These are phyloP conservation scores for Pseudocercospora crystallina DNA, from an alignment of 2,329 filamentous ascomycete species.

Conservation along the genomic window DNA sequence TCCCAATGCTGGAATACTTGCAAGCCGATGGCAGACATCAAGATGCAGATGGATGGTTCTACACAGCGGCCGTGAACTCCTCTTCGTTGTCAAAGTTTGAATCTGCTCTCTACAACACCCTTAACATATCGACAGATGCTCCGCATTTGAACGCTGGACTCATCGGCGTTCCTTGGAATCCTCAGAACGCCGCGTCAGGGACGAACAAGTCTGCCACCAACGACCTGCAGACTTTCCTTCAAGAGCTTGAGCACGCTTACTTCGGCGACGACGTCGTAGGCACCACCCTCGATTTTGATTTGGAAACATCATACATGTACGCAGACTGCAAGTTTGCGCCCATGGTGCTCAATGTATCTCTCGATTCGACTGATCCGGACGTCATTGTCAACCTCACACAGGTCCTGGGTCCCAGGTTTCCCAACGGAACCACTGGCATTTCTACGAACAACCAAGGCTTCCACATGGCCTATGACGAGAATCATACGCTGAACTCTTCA, in stretches of 20 bases:
- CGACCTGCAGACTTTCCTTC: neutral
- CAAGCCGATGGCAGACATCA: conserved; percentile 10
- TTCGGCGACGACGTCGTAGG: conserved; percentile 2
- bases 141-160: neutral
- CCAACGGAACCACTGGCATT: conserved; percentile 1
- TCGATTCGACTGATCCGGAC: neutral
- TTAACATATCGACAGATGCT: neutral
- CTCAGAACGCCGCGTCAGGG: too few relatives aligned
- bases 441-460: conserved; percentile 1
- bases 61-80: neutral
- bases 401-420: neutral
- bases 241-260: neutral
- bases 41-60: neutral
- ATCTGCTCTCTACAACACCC: neutral
- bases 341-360: neutral
- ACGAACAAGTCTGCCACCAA: neutral
- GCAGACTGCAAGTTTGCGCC: neutral
- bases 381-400: neutral
- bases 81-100: neutral
- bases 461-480: conserved; percentile 1
- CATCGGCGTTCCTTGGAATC: conserved; percentile 1
- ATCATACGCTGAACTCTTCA: neutral
- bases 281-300: conserved; percentile 1
- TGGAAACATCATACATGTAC: conserved; percentile 7
- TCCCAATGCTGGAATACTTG: conserved; percentile 19